Percentiles rank a stretch among this genome's conserved stretches.
phyloP scores from a whole-genome alignment of 768 basidiomycete genomes.

The Boletus sensibilis region DNA sequence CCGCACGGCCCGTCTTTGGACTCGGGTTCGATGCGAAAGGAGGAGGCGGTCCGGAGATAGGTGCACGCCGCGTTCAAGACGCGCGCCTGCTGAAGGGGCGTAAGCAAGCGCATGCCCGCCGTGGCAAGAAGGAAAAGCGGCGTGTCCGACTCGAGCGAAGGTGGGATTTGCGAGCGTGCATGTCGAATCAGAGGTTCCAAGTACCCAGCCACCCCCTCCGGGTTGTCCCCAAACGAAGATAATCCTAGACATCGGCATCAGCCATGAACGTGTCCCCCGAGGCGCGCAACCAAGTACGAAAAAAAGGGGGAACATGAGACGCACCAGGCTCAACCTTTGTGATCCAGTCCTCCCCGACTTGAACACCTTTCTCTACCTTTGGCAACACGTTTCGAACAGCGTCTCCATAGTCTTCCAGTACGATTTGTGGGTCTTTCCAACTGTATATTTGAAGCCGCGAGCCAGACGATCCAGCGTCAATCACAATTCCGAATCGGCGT shows the following conservation, averaged over 20 bases:
- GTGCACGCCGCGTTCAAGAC: conserved; percentile 77
- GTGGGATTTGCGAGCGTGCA: conserved; percentile 80
- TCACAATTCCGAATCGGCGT: conserved; percentile 88
- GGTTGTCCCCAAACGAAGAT: conserved; percentile 73
- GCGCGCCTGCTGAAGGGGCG: conserved; percentile 61
- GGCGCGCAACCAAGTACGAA: background rate
- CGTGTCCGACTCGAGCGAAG: conserved; percentile 78
- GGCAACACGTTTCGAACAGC: conserved; percentile 61
- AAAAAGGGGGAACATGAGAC: conserved; percentile 27
- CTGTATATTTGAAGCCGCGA: conserved; percentile 96
- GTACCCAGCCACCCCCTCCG: conserved; percentile 69
- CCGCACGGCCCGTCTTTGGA: conserved; percentile 80
- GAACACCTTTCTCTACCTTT: conserved; percentile 89
- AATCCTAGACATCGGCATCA: conserved; percentile 55
- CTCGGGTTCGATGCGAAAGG: conserved; percentile 71
- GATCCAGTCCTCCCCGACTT: conserved; percentile 80
- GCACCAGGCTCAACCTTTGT: conserved; percentile 90
- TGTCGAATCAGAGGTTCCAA: conserved; percentile 81
- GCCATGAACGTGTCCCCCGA: background rate
- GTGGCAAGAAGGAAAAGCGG: conserved; percentile 95
- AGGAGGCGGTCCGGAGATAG: conserved; percentile 70
- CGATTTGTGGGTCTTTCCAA: conserved; percentile 80
- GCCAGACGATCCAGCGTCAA: conserved; percentile 98
- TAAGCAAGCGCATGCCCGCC: conserved; percentile 92
- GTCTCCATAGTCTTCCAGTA: conserved; percentile 51